A percentile compares a stretch with the other conserved stretches of the same genome.
These are phyloP conservation scores for Alternaria novae-zelandiae DNA, from an alignment of 2,329 filamentous ascomycete species.

Conservation along the genomic window DNA sequence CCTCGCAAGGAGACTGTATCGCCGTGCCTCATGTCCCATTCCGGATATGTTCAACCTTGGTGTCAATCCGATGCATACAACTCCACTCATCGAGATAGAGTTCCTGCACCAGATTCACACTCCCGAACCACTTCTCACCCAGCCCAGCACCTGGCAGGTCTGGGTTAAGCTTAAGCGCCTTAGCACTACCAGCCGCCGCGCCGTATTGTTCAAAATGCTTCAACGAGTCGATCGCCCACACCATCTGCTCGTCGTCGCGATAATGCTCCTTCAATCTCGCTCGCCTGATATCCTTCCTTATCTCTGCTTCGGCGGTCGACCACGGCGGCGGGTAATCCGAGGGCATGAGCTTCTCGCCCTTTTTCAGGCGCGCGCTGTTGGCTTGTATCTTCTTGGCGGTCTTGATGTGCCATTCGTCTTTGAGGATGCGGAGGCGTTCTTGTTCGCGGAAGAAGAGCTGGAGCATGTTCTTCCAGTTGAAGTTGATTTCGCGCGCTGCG, in stretches of 20 bases:
- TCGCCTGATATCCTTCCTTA: constrained; percentile 32
- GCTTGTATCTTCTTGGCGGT: constrained; percentile 9
- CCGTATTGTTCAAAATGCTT: constrained; percentile 31
- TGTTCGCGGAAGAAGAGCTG: constrained; percentile 43
- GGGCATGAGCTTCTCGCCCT: constrained; percentile 19
- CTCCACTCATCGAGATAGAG: constrained; percentile 44
- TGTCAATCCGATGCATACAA: constrained; percentile 41
- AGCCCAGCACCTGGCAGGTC: constrained; percentile 38
- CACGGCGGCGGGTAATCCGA: constrained; percentile 21
- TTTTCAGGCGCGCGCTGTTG: constrained; percentile 19
- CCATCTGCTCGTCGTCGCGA: constrained; percentile 31
- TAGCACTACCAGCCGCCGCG: constrained; percentile 9
- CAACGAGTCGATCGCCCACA: constrained; percentile 39
- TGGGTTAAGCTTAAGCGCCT: constrained; percentile 24
- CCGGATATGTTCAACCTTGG: constrained; percentile 27
- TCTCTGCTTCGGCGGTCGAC: constrained; percentile 20
- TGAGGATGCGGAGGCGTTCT: constrained; percentile 15
- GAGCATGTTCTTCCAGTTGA: constrained; percentile 40
- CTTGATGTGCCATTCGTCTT: constrained; percentile 12
- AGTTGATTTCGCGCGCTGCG: constrained; percentile 25
- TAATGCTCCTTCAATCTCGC: constrained; percentile 33
- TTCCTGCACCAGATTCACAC: constrained; percentile 35
- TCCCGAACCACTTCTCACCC: constrained; percentile 41
- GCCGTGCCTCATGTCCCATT: constrained; percentile 1
- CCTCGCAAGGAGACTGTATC: neutral